Percentiles rank a stretch among this genome's conserved stretches.
Evolutionary conservation across 352 stramenopile species (phyloP).

Genomic region (Pythium volutum): DNA sequence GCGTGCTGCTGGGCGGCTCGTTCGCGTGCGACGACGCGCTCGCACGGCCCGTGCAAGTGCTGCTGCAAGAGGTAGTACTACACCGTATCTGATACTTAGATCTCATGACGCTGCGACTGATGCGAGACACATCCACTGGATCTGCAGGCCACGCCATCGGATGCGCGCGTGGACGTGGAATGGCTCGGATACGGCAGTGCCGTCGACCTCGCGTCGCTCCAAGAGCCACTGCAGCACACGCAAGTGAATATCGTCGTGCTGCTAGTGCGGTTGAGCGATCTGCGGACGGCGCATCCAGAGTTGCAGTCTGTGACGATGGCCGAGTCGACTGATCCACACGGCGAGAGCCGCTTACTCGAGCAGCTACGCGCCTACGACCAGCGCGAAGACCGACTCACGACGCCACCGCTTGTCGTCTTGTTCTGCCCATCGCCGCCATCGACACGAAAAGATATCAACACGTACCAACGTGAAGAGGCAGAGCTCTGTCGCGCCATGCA

Average conservation of each 20-base stretch:
- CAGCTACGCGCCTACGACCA: background rate
- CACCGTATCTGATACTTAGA: no score
- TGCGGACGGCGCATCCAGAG: slow-evolving; percentile 54
- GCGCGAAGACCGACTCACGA: background rate
- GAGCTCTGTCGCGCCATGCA: slow-evolving; percentile 20
- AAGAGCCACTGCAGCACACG: slow-evolving; percentile 3
- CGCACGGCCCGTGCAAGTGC: slow-evolving; percentile 43
- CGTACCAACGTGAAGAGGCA: slow-evolving; percentile 19
- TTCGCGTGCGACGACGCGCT: slow-evolving; percentile 62
- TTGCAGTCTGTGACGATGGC: no score
- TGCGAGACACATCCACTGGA: background rate
- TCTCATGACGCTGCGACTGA: background rate
- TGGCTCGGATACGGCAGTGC: slow-evolving; percentile 61
- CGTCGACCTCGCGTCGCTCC: slow-evolving; percentile 25
- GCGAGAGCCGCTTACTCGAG: background rate
- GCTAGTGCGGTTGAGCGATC: slow-evolving; percentile 56
- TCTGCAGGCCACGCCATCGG: slow-evolving; percentile 28
- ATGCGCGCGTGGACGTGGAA: slow-evolving; percentile 32
- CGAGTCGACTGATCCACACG: background rate
- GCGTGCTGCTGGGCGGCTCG: slow-evolving; percentile 46
- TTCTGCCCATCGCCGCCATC: slow-evolving; percentile 28
- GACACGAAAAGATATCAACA: background rate
- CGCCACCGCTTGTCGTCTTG: slow-evolving; percentile 15
- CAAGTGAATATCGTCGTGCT: slow-evolving; percentile 46
- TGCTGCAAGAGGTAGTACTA: slow-evolving; percentile 49